Evolutionary conservation across 306 rosid species (phyloP).

Genomic region (Castanospermum australe): DNA sequence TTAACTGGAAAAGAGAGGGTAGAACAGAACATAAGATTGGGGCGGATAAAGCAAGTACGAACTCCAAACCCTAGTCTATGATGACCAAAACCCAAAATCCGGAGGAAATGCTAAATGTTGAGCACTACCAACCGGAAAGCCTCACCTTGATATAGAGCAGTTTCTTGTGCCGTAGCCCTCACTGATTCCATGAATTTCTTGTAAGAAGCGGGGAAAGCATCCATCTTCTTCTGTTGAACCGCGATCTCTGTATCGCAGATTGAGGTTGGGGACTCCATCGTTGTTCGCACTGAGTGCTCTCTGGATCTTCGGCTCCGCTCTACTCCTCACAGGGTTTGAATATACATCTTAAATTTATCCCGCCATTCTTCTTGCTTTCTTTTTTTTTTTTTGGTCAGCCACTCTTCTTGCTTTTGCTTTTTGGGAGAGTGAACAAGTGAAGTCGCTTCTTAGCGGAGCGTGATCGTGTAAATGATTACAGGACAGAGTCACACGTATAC

Average conservation of each 20-base stretch:
- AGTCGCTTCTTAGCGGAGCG: no score
- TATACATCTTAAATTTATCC: no score
- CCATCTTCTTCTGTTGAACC: conserved; percentile 39
- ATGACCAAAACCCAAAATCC: not conserved
- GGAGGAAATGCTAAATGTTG: not conserved
- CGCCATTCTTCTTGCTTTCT: no score
- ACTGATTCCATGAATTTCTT: conserved; percentile 45
- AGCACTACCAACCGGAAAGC: not conserved
- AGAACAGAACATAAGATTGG: not conserved
- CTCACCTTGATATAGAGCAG: conserved; percentile 54
- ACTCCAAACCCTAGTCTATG: conserved; percentile 42
- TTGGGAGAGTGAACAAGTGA: no score
- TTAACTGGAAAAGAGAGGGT: conserved; percentile 38
- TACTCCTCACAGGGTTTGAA: no score
- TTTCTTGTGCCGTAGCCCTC: conserved; percentile 36
- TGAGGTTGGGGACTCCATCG: conserved; percentile 49
- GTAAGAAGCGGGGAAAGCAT: conserved; percentile 34
- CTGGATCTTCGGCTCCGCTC: not conserved
- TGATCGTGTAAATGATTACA: no score
- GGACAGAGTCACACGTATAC: no score
- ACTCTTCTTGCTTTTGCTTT: no score
- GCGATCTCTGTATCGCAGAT: conserved; percentile 44
- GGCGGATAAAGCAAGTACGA: not conserved
- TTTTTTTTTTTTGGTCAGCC: no score
- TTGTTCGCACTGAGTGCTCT: conserved; percentile 22